phyloP scores from a whole-genome alignment of 805 yeast genomes.

The Candida sakaeoensis region DNA sequence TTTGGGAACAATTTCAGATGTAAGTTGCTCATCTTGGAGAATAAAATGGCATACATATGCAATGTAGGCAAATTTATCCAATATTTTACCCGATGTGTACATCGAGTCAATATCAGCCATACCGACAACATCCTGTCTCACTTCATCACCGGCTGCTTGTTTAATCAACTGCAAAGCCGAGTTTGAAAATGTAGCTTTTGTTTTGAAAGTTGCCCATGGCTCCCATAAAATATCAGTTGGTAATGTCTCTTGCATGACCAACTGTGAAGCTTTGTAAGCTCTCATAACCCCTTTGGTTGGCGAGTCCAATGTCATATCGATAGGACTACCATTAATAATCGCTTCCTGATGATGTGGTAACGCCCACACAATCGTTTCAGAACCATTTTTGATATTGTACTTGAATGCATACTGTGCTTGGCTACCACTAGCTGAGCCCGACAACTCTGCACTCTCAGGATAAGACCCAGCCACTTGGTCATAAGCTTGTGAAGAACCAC shows the following conservation, averaged over 20 bases:
- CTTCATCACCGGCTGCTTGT: constrained; percentile 50
- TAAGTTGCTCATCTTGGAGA: constrained; percentile 50
- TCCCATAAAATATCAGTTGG: constrained; percentile 43
- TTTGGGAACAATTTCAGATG: constrained; percentile 49
- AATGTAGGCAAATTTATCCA: constrained; percentile 89
- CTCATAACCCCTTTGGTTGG: constrained; percentile 49
- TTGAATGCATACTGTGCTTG: constrained; percentile 26
- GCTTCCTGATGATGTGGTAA: constrained; percentile 50
- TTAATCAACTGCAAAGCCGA: constrained; percentile 34
- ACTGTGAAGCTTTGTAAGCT: constrained; percentile 38
- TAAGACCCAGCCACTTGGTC: constrained; percentile 34
- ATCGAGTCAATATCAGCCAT: constrained; percentile 75
- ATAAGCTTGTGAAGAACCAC: constrained; percentile 37
- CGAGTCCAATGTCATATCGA: constrained; percentile 41
- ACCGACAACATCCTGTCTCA: constrained; percentile 50
- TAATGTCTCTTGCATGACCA: constrained; percentile 40
- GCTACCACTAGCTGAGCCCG: constrained; percentile 16
- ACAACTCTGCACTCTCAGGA: constrained; percentile 18
- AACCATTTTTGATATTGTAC: constrained; percentile 21
- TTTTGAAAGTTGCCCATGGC: constrained; percentile 55
- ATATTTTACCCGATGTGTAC: constrained; percentile 84
- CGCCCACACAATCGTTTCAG: constrained; percentile 42
- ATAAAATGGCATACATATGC: constrained; percentile 69
- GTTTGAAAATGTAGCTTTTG: constrained; percentile 26
- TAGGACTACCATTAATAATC: constrained; percentile 16